These are phyloP conservation scores for Phialophora macrospora DNA, from an alignment of 2,329 filamentous ascomycete species.

Conservation along the genomic window DNA sequence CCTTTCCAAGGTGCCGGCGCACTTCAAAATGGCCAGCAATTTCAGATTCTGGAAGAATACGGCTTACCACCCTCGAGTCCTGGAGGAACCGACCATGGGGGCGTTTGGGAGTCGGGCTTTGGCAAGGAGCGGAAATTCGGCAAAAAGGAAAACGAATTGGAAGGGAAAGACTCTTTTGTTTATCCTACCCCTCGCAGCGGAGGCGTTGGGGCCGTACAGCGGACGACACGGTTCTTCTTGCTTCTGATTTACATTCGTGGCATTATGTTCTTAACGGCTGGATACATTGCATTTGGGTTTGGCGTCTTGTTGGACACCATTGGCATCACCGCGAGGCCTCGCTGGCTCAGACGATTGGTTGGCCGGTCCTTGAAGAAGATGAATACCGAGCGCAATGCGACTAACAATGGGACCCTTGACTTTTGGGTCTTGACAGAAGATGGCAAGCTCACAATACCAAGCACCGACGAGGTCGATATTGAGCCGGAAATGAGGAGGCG, in stretches of 20 bases:
- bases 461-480: constrained; percentile 73
- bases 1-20: constrained; percentile 20
- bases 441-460: constrained; percentile 61
- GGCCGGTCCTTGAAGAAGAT: constrained; percentile 39
- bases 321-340: constrained; percentile 66
- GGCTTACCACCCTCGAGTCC: constrained; percentile 42
- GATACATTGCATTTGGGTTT: constrained; percentile 61
- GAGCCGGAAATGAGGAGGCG: constrained; percentile 76
- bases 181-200: constrained; percentile 51
- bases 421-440: constrained; percentile 61
- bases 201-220: constrained; percentile 78
- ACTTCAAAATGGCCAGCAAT: constrained; percentile 34
- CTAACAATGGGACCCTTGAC: constrained; percentile 47
- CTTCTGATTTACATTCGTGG: constrained; percentile 74
- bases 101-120: constrained; percentile 54
- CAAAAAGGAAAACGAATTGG: constrained; percentile 41
- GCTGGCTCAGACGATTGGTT: constrained; percentile 60
- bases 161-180: constrained; percentile 40
- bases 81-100: constrained; percentile 42
- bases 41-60: constrained; percentile 41
- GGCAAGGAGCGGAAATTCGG: constrained; percentile 52
- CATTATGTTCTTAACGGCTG: constrained; percentile 69
- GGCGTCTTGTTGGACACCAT: constrained; percentile 62
- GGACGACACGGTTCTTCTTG: constrained; percentile 77
- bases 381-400: constrained; percentile 35